Percentiles rank a stretch among this genome's conserved stretches.
Conservation (phyloP, 2,329 filamentous ascomycete genomes). For the Fusarium albosuccineum region DNA sequence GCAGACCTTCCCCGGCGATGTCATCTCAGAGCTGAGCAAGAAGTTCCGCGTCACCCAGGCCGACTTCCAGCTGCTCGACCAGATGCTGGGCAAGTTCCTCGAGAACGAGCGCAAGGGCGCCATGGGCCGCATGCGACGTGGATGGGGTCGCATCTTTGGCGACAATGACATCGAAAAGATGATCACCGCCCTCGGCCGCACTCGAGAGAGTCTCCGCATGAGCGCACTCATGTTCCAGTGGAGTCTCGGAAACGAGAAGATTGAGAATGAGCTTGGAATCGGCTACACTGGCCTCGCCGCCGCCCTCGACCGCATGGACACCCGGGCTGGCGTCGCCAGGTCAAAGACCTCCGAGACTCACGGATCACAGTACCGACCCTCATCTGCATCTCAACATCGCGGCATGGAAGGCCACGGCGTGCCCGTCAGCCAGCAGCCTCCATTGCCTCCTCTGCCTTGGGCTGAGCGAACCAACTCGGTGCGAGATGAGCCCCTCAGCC, state of each 20-base stretch:
- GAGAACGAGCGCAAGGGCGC: slow-evolving; percentile 72
- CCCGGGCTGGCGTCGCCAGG: slow-evolving; percentile 38
- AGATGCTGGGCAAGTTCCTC: slow-evolving; percentile 72
- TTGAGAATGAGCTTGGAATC: slow-evolving; percentile 72
- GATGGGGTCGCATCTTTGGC: slow-evolving; percentile 73
- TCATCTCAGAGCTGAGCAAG: slow-evolving; percentile 73
- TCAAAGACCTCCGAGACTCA: slow-evolving; percentile 34
- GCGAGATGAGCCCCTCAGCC: slow-evolving; percentile 26
- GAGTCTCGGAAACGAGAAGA: slow-evolving; percentile 70
- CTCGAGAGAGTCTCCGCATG: slow-evolving; percentile 72
- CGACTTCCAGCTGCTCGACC: slow-evolving; percentile 73
- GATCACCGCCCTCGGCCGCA: slow-evolving; percentile 67
- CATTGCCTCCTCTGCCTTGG: slow-evolving; percentile 46
- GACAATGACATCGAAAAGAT: slow-evolving; percentile 73
- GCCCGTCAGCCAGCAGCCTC: slow-evolving; percentile 29
- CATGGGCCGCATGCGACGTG: slow-evolving; percentile 70
- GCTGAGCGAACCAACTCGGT: slow-evolving; percentile 39
- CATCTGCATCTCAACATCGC: slow-evolving; percentile 42
- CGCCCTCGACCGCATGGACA: slow-evolving; percentile 64
- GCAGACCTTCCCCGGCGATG: slow-evolving; percentile 69
- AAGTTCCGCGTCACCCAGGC: slow-evolving; percentile 72
- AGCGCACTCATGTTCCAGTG: slow-evolving; percentile 75
- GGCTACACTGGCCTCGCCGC: slow-evolving; percentile 76
- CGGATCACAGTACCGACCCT: slow-evolving; percentile 42
- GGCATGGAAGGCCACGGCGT: slow-evolving; percentile 36